Percentiles rank a stretch among this genome's conserved stretches.
phyloP scores from a whole-genome alignment of 1,139 yeast genomes.

The Candida sp. region DNA sequence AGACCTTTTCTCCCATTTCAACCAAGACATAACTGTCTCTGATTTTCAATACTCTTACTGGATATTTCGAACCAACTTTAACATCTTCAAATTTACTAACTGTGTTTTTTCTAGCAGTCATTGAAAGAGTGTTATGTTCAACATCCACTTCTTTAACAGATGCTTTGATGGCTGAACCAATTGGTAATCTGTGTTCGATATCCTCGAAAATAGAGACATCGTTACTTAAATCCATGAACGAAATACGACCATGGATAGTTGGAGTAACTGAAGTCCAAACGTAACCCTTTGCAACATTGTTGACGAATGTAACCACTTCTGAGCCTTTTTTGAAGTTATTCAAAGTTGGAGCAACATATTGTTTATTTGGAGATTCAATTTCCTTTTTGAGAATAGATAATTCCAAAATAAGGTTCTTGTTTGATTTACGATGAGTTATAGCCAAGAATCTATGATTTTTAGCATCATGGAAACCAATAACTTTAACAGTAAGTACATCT shows the following conservation, averaged over 20 bases:
- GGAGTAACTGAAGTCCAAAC: constrained; percentile 76
- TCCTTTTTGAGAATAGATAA: constrained; percentile 50
- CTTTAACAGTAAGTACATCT: constrained; percentile 55
- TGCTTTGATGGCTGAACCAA: constrained; percentile 69
- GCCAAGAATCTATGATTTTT: constrained; percentile 70
- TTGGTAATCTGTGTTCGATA: constrained; percentile 55
- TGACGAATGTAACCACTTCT: constrained; percentile 48
- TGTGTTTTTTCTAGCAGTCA: constrained; percentile 46
- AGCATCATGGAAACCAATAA: constrained; percentile 77
- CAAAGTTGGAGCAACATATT: constrained; percentile 27
- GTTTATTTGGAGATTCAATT: constrained; percentile 14
- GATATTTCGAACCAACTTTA: constrained; percentile 54
- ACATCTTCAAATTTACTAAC: constrained; percentile 49
- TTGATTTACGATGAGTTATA: constrained; percentile 53
- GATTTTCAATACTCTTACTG: constrained; percentile 66
- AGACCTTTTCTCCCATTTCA: constrained; percentile 58
- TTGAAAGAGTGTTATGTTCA: constrained; percentile 48
- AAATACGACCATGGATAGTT: constrained; percentile 60
- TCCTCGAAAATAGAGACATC: constrained; percentile 50
- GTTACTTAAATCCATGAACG: constrained; percentile 62
- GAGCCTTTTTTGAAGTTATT: constrained; percentile 41
- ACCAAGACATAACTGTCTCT: constrained; percentile 62
- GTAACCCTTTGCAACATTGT: constrained; percentile 48
- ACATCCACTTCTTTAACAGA: constrained; percentile 52
- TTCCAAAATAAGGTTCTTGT: constrained; percentile 61